Base-by-base conservation (phyloP, 2,329 filamentous ascomycete genomes). In the Ophiostoma sp. region DNA sequence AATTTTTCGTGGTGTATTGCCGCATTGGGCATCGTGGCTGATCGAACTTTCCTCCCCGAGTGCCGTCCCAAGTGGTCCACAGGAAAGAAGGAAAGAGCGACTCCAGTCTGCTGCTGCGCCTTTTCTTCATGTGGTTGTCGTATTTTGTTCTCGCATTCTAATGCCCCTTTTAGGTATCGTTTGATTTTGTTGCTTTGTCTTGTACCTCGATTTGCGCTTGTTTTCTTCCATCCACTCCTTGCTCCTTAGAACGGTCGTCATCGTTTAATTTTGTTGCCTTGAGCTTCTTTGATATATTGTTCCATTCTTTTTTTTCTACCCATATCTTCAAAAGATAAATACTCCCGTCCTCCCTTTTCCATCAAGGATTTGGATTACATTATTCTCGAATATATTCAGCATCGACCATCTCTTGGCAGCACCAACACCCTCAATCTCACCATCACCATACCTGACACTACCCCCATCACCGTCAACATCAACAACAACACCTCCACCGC, bases 111-210 rank as follows among this genome's bases (percentile, higher is more conserved):
- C n/a, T n/a, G n/a, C 68, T 70, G 36, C 55, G 52, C 69, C 52
- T 70, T 48, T 9, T 7, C 12, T 25, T 12, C 19, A 4, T 12
- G n/a, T 55, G 19, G 8, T 15, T n/a, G 17, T 33, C 17, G 55
- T 19, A 50, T 57, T 19, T 12, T 19, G 2, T 52, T 55, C 48
- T 71, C 69, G 55, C 69, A 71, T 71, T 71, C 57, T 64, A 64
- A 50, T 63, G 12, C 57, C 70, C 70, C 25, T 71, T 64, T 71
- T 64, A 42, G 57, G 57, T 8, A 71, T 66, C 70, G 42, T 39
- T 19, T 55, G 2, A 15, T 64, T 61, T 25, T 48, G 22, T 25
- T 22, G 12, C 22, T 9, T 55, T 15, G n/a, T 55, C 50, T 15
- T 25, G 0, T 6, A n/a, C 7, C 22, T 45, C 69, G 22, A 50